These are phyloP conservation scores for Boletus sensibilis DNA, from an alignment of 768 basidiomycete genomes.

Conservation along the genomic window DNA sequence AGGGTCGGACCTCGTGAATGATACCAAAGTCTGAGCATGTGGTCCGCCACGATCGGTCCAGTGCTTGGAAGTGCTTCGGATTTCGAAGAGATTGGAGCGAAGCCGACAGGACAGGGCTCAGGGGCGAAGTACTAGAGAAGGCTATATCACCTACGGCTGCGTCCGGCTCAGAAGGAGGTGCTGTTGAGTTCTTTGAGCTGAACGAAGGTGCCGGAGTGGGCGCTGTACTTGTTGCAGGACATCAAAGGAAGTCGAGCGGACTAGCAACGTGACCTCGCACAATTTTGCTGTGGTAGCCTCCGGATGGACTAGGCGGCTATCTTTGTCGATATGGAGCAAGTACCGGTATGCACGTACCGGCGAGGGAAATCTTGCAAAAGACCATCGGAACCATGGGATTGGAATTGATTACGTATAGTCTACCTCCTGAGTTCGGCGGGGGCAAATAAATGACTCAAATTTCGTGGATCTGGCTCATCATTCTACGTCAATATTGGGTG, in stretches of 20 bases:
- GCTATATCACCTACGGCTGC: background rate
- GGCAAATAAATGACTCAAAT: background rate
- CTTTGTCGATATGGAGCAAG: constrained; percentile 28
- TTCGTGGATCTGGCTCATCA: background rate
- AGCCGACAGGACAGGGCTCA: background rate
- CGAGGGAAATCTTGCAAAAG: constrained; percentile 38
- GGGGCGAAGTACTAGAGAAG: background rate
- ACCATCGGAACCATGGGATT: constrained; percentile 51
- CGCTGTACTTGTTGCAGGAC: constrained; percentile 58
- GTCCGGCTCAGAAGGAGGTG: constrained; percentile 29
- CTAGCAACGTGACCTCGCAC: constrained; percentile 34
- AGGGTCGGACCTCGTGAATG: constrained; percentile 57
- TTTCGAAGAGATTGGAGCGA: constrained; percentile 29
- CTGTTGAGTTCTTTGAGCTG: constrained; percentile 40
- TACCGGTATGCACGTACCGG: constrained; percentile 43
- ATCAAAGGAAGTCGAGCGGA: constrained; percentile 45
- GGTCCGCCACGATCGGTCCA: constrained; percentile 40
- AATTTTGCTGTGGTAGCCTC: constrained; percentile 31
- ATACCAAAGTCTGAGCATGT: constrained; percentile 49
- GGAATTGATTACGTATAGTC: constrained; percentile 21
- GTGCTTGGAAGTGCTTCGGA: constrained; percentile 16
- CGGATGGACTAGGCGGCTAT: constrained; percentile 13
- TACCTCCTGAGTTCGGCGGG: background rate
- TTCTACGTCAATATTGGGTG: background rate
- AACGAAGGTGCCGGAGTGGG: constrained; percentile 44